A percentile compares a stretch with the other conserved stretches of the same genome.
Conservation (phyloP, 2,329 filamentous ascomycete species). For the Nigrospora osmanthi region DNA sequence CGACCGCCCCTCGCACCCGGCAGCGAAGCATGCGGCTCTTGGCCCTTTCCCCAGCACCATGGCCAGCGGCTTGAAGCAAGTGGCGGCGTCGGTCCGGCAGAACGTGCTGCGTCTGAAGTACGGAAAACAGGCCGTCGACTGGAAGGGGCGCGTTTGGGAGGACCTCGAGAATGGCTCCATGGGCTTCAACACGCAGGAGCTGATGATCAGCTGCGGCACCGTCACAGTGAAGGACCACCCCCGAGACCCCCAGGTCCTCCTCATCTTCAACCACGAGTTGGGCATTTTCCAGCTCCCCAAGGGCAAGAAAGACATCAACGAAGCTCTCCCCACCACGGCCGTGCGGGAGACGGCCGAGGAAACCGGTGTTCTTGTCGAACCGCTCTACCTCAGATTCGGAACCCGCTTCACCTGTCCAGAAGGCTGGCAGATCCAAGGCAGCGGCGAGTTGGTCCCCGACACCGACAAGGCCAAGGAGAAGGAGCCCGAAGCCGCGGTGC, state of each 20-base stretch:
- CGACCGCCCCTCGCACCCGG: too few species aligned
- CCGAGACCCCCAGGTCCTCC: not conserved
- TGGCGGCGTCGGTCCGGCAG: not conserved
- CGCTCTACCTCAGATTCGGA: not conserved
- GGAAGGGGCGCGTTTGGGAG: conserved; percentile 1
- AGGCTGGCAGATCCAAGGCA: not conserved
- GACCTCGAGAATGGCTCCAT: not conserved
- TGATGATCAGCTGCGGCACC: conserved; percentile 6
- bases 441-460: not conserved
- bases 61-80: too few species aligned
- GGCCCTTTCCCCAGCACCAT: too few species aligned
- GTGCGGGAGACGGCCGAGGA: not conserved
- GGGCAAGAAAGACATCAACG: not conserved
- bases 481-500: not conserved
- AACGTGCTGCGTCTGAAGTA: not conserved
- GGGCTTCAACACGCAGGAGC: conserved; percentile 1
- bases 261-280: conserved; percentile 1
- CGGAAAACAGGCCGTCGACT: conserved; percentile 1
- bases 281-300: conserved; percentile 4
- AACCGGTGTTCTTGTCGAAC: not conserved
- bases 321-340: not conserved
- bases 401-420: too few species aligned
- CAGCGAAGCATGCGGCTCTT: too few species aligned
- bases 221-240: conserved; percentile 2
- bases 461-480: not conserved